Evolutionary conservation across 768 basidiomycete species (phyloP), one percentile per base, ranked within the genome.

Genomic region (Amanita subjunquillea): DNA sequence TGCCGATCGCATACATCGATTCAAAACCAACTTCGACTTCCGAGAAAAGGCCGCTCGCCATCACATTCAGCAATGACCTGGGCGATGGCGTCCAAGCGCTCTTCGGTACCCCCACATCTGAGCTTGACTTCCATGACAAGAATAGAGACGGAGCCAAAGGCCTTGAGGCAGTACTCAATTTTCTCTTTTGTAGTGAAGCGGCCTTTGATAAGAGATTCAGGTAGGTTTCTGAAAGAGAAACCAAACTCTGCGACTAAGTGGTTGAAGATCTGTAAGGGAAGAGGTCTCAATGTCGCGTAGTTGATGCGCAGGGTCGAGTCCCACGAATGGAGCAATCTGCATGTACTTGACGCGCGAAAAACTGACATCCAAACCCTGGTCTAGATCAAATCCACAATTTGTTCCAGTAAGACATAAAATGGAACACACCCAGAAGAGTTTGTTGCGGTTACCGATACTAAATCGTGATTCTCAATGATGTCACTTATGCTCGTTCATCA

Each of bases 191-290:
- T 59, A 27, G 54, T 36, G 15, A 53, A 56, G 39, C 56, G 53
- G 20, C 51, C 54, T 38, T 54, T 23, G 20, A 59, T 48, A 10
- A 52, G 57, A 43, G 55, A 44, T 25, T 62, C 60, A 15, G 60
- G 57, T 29, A 30, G 8, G 53, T 60, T 62, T 48, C 45, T 55
- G 36, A 59, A 22, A 48, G 55, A 40, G 45, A 48, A 49, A 29
- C 27, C 27, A 44, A 62, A 59, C 47, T 49, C 42, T 37, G 36
- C 48, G 20, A 61, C 40, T 13, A 58, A 48, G 39, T 48, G 58
- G 50, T 59, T 61, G 52, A 62, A 61, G 23, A 62, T 56, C 60
- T 62, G 42, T 15, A 20, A 51, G 38, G 27, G 27, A 29, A 29
- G 27, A 29, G 27, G 3, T 29, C n/a, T n/a, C n/a, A 17, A 17